phyloP scores from a whole-genome alignment of 352 stramenopile species.

The Phytophthora colocasiae region DNA sequence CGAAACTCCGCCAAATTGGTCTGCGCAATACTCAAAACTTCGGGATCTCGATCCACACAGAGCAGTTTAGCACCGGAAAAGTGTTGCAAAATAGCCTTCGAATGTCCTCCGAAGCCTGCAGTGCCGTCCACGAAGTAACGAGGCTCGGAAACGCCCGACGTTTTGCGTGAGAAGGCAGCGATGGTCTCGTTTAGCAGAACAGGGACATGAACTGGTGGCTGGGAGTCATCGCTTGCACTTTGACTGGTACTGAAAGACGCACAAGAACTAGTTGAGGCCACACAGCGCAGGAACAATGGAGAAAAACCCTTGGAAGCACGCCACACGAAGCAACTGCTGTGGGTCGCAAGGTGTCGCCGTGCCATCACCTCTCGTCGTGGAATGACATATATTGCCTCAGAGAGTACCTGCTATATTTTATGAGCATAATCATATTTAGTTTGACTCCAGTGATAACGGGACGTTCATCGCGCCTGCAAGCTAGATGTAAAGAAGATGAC shows the following conservation, averaged over 20 bases:
- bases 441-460: too few relatives aligned
- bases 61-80: slow-evolving; percentile 61
- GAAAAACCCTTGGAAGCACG: slow-evolving; percentile 2
- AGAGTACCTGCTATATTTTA: too few relatives aligned
- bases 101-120: slow-evolving; percentile 73
- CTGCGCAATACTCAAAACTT: slow-evolving; percentile 67
- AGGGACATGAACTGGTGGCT: slow-evolving; percentile 52
- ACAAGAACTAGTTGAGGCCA: slow-evolving; percentile 6
- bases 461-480: too few relatives aligned
- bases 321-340: background rate
- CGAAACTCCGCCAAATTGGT: slow-evolving; percentile 56
- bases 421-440: too few relatives aligned
- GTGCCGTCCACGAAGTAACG: slow-evolving; percentile 82
- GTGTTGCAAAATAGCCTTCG: slow-evolving; percentile 60
- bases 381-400: too few relatives aligned
- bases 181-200: slow-evolving; percentile 71
- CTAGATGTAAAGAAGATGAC: too few relatives aligned
- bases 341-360: too few relatives aligned
- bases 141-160: slow-evolving; percentile 19
- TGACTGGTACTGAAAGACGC: slow-evolving; percentile 4
- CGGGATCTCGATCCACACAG: slow-evolving; percentile 82
- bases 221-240: slow-evolving; percentile 1
- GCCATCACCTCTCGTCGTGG: too few relatives aligned
- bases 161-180: slow-evolving; percentile 27
- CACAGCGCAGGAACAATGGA: background rate